A percentile compares a stretch with the other conserved stretches of the same genome.
phyloP scores from a whole-genome alignment of 805 yeast genomes.

The Kockiozyma suomiensis region DNA sequence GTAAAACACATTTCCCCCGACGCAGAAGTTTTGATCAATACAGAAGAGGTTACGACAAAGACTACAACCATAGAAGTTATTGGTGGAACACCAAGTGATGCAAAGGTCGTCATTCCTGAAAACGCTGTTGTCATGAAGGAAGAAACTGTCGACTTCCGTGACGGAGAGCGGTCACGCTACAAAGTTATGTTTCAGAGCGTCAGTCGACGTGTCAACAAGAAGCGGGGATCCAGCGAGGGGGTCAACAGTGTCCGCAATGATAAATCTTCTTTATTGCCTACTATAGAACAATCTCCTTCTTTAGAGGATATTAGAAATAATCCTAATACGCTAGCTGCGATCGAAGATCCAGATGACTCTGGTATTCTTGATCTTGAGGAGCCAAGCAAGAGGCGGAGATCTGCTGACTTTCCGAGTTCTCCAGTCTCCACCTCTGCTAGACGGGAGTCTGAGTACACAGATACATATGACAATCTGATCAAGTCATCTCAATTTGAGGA shows the following conservation, averaged over 20 bases:
- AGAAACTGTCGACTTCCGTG: constrained; percentile 15
- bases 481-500: constrained; percentile 21
- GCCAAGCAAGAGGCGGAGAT: background rate
- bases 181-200: constrained; percentile 29
- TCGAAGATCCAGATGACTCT: constrained; percentile 11
- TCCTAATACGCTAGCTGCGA: background rate
- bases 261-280: background rate
- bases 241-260: background rate
- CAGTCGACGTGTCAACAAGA: constrained; percentile 18
- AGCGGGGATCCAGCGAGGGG: constrained; percentile 28
- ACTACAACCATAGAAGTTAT: constrained; percentile 31
- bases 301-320: background rate
- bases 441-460: background rate
- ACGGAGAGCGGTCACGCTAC: constrained; percentile 23
- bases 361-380: background rate
- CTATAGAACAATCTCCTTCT: constrained; percentile 3
- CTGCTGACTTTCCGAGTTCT: background rate
- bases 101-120: constrained; percentile 21
- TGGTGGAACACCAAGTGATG: constrained; percentile 9
- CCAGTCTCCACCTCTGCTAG: background rate
- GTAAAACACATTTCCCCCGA: constrained; percentile 27
- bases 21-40: constrained; percentile 22
- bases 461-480: background rate
- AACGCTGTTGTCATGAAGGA: constrained; percentile 30
- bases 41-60: constrained; percentile 31